Base-by-base conservation (phyloP, 2,329 filamentous ascomycete species). In the Verticillium tricorpus region DNA sequence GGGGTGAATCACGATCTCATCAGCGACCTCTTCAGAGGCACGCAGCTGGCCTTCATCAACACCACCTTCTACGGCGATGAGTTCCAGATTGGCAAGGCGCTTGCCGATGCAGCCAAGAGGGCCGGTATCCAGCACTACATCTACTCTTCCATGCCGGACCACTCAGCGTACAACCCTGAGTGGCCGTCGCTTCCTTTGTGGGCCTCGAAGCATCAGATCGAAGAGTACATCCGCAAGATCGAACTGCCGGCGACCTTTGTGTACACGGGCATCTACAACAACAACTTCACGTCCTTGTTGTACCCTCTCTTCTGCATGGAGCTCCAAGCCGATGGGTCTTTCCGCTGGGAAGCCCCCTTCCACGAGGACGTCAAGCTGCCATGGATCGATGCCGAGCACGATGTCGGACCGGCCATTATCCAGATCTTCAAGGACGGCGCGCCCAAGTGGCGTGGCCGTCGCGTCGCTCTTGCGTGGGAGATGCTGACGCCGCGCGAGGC, bases 261-360 rank as follows among this genome's bases (percentile, higher is more conserved):
- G 67, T 97, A 97, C 76, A 92, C 93, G 11, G 95, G 94, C 63
- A 97, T 97, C 69, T 99, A 98, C 82, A 97, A 98, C 82, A 98
- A 98, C 78, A 98, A 99, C 74, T 99, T 98, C 77, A 98, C 94
- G 34, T 95, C 91, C 56, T 82, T 97, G 35, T 88, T 87, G 1
- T 98, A 97, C 72, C 95, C 95, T 1, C 83, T 98, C 4, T 98
- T 98, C 79, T 95, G 93, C 77, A 96, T 97, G 90, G 92, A 96
- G 66, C 80, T 96, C 56, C 88, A 92, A 75, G 75, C 82, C 1
- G 92, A 97, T 69, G 93, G 92, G 19, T 93, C 90, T 60, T 97
- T 97, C 73, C 80, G 89, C 62, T 98, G 95, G 95, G 88, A 92
- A 71, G 94, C 94, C 1, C 95, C 95, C 0, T 98, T 98, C 74